Conservation (phyloP, 768 basidiomycete genomes). For the Pulveroboletus sp. region DNA sequence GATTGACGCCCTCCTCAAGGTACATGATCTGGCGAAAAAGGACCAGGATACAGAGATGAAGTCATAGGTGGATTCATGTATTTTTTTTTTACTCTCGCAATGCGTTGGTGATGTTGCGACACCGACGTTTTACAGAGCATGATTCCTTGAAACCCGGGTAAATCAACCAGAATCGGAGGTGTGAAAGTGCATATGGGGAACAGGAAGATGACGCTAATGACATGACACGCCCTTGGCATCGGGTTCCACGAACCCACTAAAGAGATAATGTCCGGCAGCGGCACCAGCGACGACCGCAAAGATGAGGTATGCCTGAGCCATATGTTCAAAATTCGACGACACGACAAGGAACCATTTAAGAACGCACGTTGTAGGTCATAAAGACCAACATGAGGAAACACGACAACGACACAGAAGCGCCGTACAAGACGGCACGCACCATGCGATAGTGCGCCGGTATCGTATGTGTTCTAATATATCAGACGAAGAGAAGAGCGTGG, state of each 20-base stretch:
- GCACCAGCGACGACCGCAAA: conserved; percentile 77
- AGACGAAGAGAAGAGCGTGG: neutral
- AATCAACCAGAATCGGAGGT: neutral
- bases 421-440: conserved; percentile 68
- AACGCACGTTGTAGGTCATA: conserved; percentile 92
- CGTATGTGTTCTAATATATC: neutral
- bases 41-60: conserved; percentile 81
- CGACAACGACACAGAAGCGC: conserved; percentile 68
- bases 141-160: neutral
- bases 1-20: conserved; percentile 75
- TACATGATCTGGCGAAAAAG: conserved; percentile 84
- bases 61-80: conserved; percentile 29
- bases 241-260: conserved; percentile 59
- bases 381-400: conserved; percentile 94
- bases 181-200: neutral
- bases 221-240: conserved; percentile 75
- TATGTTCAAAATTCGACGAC: neutral
- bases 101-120: neutral
- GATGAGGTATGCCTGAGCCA: conserved; percentile 75
- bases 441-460: conserved; percentile 36
- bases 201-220: conserved; percentile 44
- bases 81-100: neutral
- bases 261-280: conserved; percentile 77
- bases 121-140: neutral
- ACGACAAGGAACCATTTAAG: neutral